phyloP scores from a whole-genome alignment of 1,284 basidiomycete species.

The Rhodotorula sp. region DNA sequence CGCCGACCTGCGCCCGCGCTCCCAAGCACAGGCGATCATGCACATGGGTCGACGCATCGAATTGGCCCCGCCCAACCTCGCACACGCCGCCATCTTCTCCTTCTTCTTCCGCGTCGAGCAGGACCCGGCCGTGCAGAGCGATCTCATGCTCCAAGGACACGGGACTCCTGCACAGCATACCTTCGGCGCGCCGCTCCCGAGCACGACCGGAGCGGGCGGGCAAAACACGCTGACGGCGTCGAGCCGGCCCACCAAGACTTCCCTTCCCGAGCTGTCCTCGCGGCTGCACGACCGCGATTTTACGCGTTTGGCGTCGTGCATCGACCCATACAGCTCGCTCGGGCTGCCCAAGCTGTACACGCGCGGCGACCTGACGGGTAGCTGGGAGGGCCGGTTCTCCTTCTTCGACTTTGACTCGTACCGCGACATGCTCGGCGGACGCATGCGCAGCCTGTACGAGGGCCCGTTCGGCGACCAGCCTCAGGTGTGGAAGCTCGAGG shows the following conservation, averaged over 20 bases:
- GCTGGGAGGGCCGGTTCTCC: constrained; percentile 59
- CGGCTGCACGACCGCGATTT: constrained; percentile 53
- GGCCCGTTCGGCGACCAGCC: constrained; percentile 59
- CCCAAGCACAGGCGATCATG: constrained; percentile 49
- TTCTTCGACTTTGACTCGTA: constrained; percentile 62
- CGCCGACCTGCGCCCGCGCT: constrained; percentile 53
- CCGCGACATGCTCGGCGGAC: constrained; percentile 55
- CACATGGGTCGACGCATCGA: constrained; percentile 50
- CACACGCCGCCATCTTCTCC: constrained; percentile 50
- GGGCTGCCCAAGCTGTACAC: constrained; percentile 53
- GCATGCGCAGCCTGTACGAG: constrained; percentile 53
- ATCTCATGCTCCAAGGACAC: constrained; percentile 7
- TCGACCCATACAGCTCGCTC: constrained; percentile 51
- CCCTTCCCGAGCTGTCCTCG: constrained; percentile 43
- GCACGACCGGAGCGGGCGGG: background rate
- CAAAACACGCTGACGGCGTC: constrained; percentile 12
- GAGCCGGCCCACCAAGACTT: constrained; percentile 42
- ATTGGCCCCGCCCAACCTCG: constrained; percentile 47
- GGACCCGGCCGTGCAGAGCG: constrained; percentile 46
- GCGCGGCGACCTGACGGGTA: constrained; percentile 54
- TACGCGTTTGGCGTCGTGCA: constrained; percentile 50
- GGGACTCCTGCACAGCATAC: constrained; percentile 27
- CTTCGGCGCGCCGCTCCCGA: background rate
- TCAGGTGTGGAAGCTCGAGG: constrained; percentile 59
- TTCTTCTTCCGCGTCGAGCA: constrained; percentile 52